phyloP scores from a whole-genome alignment of 2,329 filamentous ascomycete genomes.

The Fusarium sp. region DNA sequence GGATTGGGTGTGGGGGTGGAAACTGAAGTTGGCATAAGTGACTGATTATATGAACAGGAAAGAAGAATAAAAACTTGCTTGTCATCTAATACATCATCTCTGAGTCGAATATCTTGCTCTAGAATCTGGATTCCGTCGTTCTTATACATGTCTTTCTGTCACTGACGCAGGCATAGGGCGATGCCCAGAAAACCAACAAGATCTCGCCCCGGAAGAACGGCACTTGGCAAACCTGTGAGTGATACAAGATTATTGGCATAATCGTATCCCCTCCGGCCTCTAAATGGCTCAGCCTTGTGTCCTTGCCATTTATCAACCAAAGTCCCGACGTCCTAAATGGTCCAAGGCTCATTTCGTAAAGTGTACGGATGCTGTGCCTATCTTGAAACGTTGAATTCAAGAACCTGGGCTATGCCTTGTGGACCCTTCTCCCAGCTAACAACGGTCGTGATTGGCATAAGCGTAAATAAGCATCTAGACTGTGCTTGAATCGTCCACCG shows the following conservation, averaged over 20 bases:
- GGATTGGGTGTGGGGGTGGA: constrained; percentile 12
- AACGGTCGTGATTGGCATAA: constrained; percentile 1
- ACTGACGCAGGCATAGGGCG: constrained; percentile 20
- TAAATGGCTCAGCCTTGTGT: neutral
- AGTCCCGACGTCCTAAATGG: neutral
- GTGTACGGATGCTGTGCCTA: neutral
- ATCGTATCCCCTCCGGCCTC: neutral
- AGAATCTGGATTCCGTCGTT: constrained; percentile 2
- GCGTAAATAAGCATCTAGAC: constrained; percentile 6
- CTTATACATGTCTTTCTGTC: constrained; percentile 12
- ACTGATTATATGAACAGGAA: neutral
- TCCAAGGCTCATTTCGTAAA: neutral
- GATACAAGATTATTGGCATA: constrained; percentile 22
- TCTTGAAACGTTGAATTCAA: neutral
- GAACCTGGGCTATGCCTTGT: neutral
- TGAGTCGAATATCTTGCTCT: neutral
- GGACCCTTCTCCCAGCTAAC: neutral
- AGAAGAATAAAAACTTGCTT: neutral
- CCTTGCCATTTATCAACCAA: neutral
- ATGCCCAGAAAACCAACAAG: constrained; percentile 13
- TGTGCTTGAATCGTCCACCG: neutral
- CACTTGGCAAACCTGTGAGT: constrained; percentile 32
- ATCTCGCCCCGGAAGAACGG: constrained; percentile 32
- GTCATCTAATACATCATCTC: neutral
- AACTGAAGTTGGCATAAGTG: constrained; percentile 10